Base-by-base conservation (phyloP, 140 eudicot genomes). In the Senecio squalidus region DNA sequence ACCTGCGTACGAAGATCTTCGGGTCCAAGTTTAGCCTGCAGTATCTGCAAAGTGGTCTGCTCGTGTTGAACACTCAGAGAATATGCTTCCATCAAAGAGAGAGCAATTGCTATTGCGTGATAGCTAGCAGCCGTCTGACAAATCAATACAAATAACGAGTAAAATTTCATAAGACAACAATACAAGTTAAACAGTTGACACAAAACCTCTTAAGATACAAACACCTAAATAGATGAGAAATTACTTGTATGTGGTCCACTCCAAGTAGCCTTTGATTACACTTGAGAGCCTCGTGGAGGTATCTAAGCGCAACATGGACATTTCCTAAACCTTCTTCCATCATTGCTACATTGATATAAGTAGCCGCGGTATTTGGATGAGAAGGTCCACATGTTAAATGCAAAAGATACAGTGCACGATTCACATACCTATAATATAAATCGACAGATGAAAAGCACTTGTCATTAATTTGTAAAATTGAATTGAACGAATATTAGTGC, bases 1-100 rank as follows among this genome's bases (percentile, higher is more conserved):
- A 86, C 98, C 81, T 91, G 98, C 52, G 98, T 91, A 36, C 98
- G 88, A 62, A 91, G 82, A 81, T 91, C 98, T 54, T 91, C 98
- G 11, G 92, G 76, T 60, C 98, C 98, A 56, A 91, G 90, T 80
- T 91, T 91, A 22, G 98, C 84, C 64, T 86, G 96, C 53, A 91
- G 78, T 71, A 91, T 86, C 67, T 91, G 98, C 41, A 91, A 77
- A 55, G 96, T 91, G 64, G 98, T 91, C 76, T 91, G 98, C 68
- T 91, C 98, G 47, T 91, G 98, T 72, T 86, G 98, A 77, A 91
- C 98, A 59, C 98, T 91, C 70, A 91, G 74, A 23, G 98, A 76
- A 73, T 91, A 91, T 15, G 96, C 98, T 74, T 91, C 98, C 98
- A 91, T 91, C 64, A 91, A 84, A 38, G 98, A 91, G 38, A 91